These are phyloP conservation scores for Dryas alaskensis DNA, from an alignment of 306 rosid genomes.

Conservation along the genomic window DNA sequence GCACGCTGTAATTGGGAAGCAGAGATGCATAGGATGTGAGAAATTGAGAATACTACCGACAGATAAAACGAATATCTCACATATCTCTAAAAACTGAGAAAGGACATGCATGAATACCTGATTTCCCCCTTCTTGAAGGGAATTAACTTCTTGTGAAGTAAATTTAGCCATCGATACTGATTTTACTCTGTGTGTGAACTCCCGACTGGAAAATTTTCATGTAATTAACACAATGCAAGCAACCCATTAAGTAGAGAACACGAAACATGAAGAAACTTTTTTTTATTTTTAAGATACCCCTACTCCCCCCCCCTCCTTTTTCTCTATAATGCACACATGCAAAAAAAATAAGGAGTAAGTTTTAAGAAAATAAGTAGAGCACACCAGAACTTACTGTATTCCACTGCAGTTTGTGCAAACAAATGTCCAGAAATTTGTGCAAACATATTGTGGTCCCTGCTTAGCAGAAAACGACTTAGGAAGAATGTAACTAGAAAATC, in stretches of 20 bases:
- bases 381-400: conserved; percentile 78
- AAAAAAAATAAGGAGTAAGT: conserved; percentile 2
- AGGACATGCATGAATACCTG: conserved; percentile 49
- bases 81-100: conserved; percentile 14
- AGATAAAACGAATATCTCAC: conserved; percentile 11
- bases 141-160: conserved; percentile 86
- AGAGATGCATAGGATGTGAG: conserved; percentile 24
- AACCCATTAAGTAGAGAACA: conserved; percentile 25
- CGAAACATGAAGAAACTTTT: conserved; percentile 8
- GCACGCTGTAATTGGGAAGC: conserved; percentile 60
- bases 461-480: conserved; percentile 22
- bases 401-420: conserved; percentile 96
- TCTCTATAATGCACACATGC: background rate
- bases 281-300: background rate
- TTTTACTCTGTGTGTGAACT: conserved; percentile 91
- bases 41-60: conserved; percentile 27
- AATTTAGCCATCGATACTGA: conserved; percentile 96
- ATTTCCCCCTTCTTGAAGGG: conserved; percentile 97
- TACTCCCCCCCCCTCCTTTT: background rate
- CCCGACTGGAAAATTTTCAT: conserved; percentile 64
- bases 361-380: conserved; percentile 6
- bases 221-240: conserved; percentile 20
- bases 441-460: conserved; percentile 99
- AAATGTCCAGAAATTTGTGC: conserved; percentile 97
- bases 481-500: conserved; percentile 19